Percentiles rank a stretch among this genome's conserved stretches.
Evolutionary conservation across 1,284 basidiomycete genomes (phyloP).

Genomic region (Spongiforma sp.): DNA sequence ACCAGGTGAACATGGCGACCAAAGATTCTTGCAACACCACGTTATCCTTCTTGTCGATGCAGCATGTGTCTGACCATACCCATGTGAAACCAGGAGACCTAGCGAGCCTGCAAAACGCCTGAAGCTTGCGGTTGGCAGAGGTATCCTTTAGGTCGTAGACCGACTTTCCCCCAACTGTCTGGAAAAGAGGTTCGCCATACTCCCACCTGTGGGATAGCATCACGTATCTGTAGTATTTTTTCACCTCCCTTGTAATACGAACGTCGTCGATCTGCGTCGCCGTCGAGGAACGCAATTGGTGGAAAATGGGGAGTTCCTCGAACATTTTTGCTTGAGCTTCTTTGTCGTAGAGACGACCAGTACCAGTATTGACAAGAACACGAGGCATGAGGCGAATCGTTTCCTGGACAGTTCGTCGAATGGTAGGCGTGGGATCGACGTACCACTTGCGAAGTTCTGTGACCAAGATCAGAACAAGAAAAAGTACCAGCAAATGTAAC

Average conservation of each 20-base stretch:
- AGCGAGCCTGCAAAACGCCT: slow-evolving; percentile 8
- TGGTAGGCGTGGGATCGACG: slow-evolving; percentile 1
- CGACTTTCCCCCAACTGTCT: slow-evolving; percentile 5
- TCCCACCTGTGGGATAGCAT: slow-evolving; percentile 25
- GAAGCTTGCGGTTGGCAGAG: slow-evolving; percentile 4
- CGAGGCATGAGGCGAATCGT: slow-evolving; percentile 6
- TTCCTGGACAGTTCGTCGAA: background rate
- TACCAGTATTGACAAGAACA: slow-evolving; percentile 9
- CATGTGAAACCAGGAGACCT: slow-evolving; percentile 3
- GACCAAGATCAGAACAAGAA: background rate
- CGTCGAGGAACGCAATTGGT: slow-evolving; percentile 20
- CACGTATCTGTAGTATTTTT: slow-evolving; percentile 16
- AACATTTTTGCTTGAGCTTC: slow-evolving; percentile 4
- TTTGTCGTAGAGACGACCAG: slow-evolving; percentile 11
- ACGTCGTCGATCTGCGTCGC: background rate
- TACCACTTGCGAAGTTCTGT: slow-evolving; percentile 2
- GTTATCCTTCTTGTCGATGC: slow-evolving; percentile 5
- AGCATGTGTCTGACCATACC: slow-evolving; percentile 22
- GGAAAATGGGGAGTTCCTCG: slow-evolving; percentile 6
- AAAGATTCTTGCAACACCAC: slow-evolving; percentile 12
- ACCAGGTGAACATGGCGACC: slow-evolving; percentile 21
- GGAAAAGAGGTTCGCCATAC: slow-evolving; percentile 8
- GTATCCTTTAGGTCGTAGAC: slow-evolving; percentile 8
- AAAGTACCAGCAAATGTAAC: background rate
- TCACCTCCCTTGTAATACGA: slow-evolving; percentile 14